Base-by-base conservation (phyloP, 352 stramenopile species). In the Phytophthora tubulina region DNA sequence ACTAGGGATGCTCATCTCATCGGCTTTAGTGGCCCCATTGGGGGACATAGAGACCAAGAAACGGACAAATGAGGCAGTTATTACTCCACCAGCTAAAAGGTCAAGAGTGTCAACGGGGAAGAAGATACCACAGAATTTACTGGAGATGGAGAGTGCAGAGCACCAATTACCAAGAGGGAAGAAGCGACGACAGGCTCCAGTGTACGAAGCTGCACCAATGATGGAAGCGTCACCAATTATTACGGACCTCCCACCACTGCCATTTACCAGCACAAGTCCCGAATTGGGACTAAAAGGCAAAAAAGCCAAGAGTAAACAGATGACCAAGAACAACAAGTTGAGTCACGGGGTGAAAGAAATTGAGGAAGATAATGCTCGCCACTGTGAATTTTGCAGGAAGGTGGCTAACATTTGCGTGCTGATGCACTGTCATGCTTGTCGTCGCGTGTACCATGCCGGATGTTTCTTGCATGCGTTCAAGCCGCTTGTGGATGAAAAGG, bases 301-400 rank as follows among this genome's bases (percentile, higher is more conserved):
- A 36, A 50, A 58, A 41, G 6, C 11, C 0, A 72, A 62, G 32
- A 56, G 13, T 8, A 68, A 61, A 9, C 50, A 33, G 21, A 8
- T 35, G 4, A 10, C 10, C 5, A 69, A 64, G 33, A 14, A 15
- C 2, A 76, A 76, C 51, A 67, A 70, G 27, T 3, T 6, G 33
- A 69, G 50, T 13, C 54, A 46, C 1, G 41, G 21, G 7, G 41
- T 36, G 21, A 65, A 67, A 33, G 50, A 76, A 21, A 6, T 36
- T n/a, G 41, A 48, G 0, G 31, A 10, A 8, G 63, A 60, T 1
- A 52, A 35, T 8, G 31, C 44, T 14, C 79, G 81, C 3, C 14
- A 11, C 35, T 89, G 81, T n/a, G 79, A 86, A 17, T 87, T 86
- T 39, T 89, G 81, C 63, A 76, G 61, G 14, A 75, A 75, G 35